These are phyloP conservation scores for Leccinum fuscescens DNA, from an alignment of 1,284 basidiomycete species.

Conservation along the genomic window DNA sequence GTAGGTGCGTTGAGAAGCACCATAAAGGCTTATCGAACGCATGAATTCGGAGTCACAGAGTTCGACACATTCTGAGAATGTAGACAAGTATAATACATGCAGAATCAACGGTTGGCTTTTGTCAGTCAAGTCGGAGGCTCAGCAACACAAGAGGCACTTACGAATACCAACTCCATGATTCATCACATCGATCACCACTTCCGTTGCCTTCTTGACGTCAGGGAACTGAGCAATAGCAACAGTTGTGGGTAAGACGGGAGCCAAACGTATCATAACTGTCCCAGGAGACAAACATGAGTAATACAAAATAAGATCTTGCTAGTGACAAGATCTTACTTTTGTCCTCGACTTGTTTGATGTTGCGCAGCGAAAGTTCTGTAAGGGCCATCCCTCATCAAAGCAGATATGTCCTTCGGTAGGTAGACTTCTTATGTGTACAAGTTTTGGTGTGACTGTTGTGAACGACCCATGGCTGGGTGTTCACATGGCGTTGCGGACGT, in stretches of 20 bases:
- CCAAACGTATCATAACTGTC: constrained; percentile 73
- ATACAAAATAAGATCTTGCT: too few species aligned
- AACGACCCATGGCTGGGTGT: too few species aligned
- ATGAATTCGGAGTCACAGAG: constrained; percentile 73
- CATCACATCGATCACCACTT: constrained; percentile 74
- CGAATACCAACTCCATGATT: constrained; percentile 72
- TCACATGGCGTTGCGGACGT: too few species aligned
- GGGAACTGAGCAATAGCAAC: constrained; percentile 72
- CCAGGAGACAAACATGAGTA: constrained; percentile 4
- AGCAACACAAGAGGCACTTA: constrained; percentile 34
- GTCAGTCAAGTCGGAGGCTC: background rate
- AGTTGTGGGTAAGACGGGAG: constrained; percentile 77
- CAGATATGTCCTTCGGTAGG: too few species aligned
- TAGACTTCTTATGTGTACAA: too few species aligned
- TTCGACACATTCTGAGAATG: constrained; percentile 68
- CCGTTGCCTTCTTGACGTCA: constrained; percentile 61
- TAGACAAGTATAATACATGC: background rate
- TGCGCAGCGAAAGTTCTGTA: too few species aligned
- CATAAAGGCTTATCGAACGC: constrained; percentile 65
- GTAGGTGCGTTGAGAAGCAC: constrained; percentile 47
- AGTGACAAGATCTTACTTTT: too few species aligned
- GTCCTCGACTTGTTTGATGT: too few species aligned
- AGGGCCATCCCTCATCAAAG: too few species aligned
- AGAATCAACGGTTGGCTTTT: background rate
- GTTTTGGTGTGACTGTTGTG: too few species aligned